phyloP scores from a whole-genome alignment of 164 flowering plant genomes.

The Kingdonia uniflora region DNA sequence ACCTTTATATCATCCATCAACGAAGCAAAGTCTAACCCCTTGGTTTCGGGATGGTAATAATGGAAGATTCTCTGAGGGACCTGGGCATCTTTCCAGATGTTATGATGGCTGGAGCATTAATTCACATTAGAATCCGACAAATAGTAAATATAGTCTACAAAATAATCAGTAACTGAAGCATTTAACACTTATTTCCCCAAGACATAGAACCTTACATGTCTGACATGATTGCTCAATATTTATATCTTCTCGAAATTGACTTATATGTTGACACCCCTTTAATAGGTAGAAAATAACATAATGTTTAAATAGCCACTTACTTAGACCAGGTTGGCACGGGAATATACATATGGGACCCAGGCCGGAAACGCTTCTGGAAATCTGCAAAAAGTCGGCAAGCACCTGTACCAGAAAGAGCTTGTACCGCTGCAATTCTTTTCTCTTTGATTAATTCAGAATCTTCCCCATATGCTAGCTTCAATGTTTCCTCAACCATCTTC shows the following conservation, averaged over 20 bases:
- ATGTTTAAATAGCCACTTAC: slow-evolving; percentile 54
- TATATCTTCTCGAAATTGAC: too few species aligned
- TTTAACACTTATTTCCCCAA: too few species aligned
- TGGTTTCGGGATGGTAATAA: slow-evolving; percentile 81
- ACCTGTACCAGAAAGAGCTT: slow-evolving; percentile 94
- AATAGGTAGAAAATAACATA: too few species aligned
- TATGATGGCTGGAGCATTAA: slow-evolving; percentile 61
- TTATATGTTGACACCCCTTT: too few species aligned
- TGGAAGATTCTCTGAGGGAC: slow-evolving; percentile 75
- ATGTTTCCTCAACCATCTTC: slow-evolving; percentile 73
- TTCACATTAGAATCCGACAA: slow-evolving; percentile 8
- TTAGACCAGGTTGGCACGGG: slow-evolving; percentile 97
- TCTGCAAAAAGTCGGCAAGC: slow-evolving; percentile 96
- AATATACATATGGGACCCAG: slow-evolving; percentile 86
- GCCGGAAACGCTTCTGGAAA: slow-evolving; percentile 83
- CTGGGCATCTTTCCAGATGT: slow-evolving; percentile 96
- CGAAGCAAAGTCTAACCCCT: slow-evolving; percentile 70
- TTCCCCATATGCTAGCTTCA: slow-evolving; percentile 94
- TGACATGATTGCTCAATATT: too few species aligned
- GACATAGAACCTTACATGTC: too few species aligned
- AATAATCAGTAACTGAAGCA: not conserved
- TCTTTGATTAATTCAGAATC: slow-evolving; percentile 73
- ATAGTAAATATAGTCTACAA: slow-evolving; percentile 1
- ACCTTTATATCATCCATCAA: slow-evolving; percentile 91
- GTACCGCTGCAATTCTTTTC: slow-evolving; percentile 80